A percentile compares a stretch with the other conserved stretches of the same genome.
phyloP scores from a whole-genome alignment of 1,284 basidiomycete species.

The Wallemia ichthyophaga region DNA sequence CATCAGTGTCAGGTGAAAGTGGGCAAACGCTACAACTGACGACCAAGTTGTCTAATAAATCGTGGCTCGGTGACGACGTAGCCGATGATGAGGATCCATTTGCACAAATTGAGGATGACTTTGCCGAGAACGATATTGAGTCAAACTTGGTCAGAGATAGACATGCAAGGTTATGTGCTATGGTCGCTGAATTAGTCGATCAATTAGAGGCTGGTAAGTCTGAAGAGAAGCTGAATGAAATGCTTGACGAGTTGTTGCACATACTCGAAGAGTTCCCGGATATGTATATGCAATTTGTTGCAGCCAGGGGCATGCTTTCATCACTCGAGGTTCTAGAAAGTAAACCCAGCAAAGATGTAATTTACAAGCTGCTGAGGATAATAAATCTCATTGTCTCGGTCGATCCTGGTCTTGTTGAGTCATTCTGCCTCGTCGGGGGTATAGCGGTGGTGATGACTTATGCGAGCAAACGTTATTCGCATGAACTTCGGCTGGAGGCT shows the following conservation, averaged over 20 bases:
- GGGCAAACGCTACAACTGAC: slow-evolving; percentile 35
- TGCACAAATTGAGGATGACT: slow-evolving; percentile 56
- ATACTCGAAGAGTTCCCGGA: slow-evolving; percentile 60
- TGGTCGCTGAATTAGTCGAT: slow-evolving; percentile 57
- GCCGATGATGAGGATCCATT: slow-evolving; percentile 78
- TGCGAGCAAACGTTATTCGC: slow-evolving; percentile 74
- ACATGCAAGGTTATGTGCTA: slow-evolving; percentile 48
- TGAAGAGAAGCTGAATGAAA: slow-evolving; percentile 45
- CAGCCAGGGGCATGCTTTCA: slow-evolving; percentile 74
- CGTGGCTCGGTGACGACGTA: slow-evolving; percentile 53
- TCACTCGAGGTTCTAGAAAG: slow-evolving; percentile 74
- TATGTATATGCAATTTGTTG: slow-evolving; percentile 61
- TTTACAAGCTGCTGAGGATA: slow-evolving; percentile 53
- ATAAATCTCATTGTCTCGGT: slow-evolving; percentile 64
- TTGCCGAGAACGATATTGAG: slow-evolving; percentile 58
- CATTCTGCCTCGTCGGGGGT: slow-evolving; percentile 75
- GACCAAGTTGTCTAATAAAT: slow-evolving; percentile 50
- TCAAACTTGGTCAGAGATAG: slow-evolving; percentile 69
- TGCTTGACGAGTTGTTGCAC: slow-evolving; percentile 57
- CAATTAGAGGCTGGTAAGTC: slow-evolving; percentile 47
- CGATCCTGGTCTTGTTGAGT: slow-evolving; percentile 65
- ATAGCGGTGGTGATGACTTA: slow-evolving; percentile 83
- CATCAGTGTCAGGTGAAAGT: not conserved
- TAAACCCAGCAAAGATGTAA: slow-evolving; percentile 44
- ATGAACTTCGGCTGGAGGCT: slow-evolving; percentile 76